A percentile compares a stretch with the other conserved stretches of the same genome.
phyloP scores from a whole-genome alignment of 768 basidiomycete genomes.

The Xerocomellus dryophilus region DNA sequence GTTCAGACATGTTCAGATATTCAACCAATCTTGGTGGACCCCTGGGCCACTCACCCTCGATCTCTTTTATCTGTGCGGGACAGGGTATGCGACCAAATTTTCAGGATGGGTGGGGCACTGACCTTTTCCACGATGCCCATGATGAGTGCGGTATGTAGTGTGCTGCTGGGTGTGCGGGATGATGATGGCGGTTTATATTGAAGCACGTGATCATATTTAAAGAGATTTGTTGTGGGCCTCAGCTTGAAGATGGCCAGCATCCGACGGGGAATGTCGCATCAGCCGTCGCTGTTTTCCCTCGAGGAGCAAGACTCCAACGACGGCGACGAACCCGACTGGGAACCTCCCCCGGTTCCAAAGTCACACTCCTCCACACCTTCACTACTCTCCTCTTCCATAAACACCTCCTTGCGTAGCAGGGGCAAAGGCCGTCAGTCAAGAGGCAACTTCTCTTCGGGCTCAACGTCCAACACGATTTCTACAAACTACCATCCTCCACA shows the following conservation, averaged over 20 bases:
- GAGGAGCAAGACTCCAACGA: conserved; percentile 51
- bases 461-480: conserved; percentile 27
- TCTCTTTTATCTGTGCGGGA: conserved; percentile 80
- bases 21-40: neutral
- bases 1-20: conserved; percentile 9
- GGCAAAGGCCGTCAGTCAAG: conserved; percentile 33
- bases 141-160: conserved; percentile 22
- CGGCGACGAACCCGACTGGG: conserved; percentile 46
- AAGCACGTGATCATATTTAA: conserved; percentile 11
- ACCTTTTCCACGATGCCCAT: conserved; percentile 98
- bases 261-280: conserved; percentile 41
- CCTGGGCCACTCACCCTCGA: conserved; percentile 69
- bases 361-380: conserved; percentile 21
- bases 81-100: conserved; percentile 3
- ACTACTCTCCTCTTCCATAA: conserved; percentile 29
- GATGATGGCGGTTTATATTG: neutral
- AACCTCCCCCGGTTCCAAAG: conserved; percentile 34
- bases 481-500: conserved; percentile 30
- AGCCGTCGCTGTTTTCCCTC: conserved; percentile 66
- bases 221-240: neutral
- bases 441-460: conserved; percentile 27
- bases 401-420: conserved; percentile 30
- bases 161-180: no score
- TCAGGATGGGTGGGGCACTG: conserved; percentile 5
- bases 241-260: conserved; percentile 19